A percentile compares a stretch with the other conserved stretches of the same genome.
phyloP scores from a whole-genome alignment of 345 rosid genomes.

The Luvunga scandens region DNA sequence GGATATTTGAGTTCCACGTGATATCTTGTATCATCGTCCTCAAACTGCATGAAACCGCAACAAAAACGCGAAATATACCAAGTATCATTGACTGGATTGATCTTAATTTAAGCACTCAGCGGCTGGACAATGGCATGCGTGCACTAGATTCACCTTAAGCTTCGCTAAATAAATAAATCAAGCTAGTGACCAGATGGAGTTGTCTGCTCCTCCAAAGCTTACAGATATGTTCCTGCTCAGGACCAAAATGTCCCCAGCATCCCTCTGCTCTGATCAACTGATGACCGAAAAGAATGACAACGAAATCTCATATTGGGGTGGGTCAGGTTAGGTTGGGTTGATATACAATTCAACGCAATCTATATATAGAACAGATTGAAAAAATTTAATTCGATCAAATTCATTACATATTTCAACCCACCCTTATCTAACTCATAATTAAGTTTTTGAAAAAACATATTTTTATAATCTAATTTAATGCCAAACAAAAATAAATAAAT shows the following conservation, averaged over 20 bases:
- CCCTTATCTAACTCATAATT: no score
- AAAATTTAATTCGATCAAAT: no score
- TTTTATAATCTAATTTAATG: no score
- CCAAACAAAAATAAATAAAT: no score
- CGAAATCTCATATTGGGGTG: no score
- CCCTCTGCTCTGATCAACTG: constrained; percentile 54
- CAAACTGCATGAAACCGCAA: constrained; percentile 36
- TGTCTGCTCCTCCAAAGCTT: constrained; percentile 35
- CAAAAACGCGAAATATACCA: neutral
- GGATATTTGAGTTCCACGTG: constrained; percentile 51
- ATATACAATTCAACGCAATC: no score
- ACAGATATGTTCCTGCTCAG: constrained; percentile 42
- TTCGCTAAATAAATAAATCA: constrained; percentile 47
- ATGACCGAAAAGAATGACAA: neutral
- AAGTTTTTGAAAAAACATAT: no score
- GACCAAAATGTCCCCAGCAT: constrained; percentile 63
- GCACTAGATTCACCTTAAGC: constrained; percentile 34
- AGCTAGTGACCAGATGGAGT: constrained; percentile 53
- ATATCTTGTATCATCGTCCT: constrained; percentile 52
- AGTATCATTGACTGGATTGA: no score
- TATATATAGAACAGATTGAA: no score
- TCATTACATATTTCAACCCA: no score
- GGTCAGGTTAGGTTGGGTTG: no score
- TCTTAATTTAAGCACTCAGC: neutral
- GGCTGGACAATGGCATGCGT: neutral